Percentiles rank a stretch among this genome's conserved stretches.
Evolutionary conservation across 148 eudicot genomes (phyloP).

Genomic region (Rhododendron ovatum): DNA sequence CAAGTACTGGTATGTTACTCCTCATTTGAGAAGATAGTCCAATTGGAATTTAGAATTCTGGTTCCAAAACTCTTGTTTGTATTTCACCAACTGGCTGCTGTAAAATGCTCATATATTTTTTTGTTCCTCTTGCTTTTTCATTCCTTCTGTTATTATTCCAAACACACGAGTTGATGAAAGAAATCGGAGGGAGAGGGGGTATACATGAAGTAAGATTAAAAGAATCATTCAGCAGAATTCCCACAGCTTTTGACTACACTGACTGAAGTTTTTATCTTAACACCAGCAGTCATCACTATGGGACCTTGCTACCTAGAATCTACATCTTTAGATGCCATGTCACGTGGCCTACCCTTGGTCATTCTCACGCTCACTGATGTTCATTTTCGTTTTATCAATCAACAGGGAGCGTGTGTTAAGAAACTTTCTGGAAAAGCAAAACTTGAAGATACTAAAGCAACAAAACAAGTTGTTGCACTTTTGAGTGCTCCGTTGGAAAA

Average conservation of each 20-base stretch:
- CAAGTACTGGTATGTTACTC: constrained; percentile 83
- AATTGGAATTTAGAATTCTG: background rate
- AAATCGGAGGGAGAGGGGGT: background rate
- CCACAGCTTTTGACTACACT: background rate
- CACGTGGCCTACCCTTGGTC: background rate
- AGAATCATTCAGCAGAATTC: background rate
- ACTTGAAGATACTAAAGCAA: constrained; percentile 86
- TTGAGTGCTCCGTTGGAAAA: constrained; percentile 97
- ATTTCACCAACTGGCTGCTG: background rate
- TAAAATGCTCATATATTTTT: background rate
- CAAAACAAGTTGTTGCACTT: constrained; percentile 96
- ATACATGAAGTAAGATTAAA: background rate
- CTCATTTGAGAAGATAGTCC: background rate
- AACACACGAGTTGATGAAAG: background rate
- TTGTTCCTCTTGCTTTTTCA: background rate
- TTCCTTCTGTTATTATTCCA: constrained; percentile 7
- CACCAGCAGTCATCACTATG: background rate
- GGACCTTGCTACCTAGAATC: background rate
- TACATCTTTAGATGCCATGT: background rate
- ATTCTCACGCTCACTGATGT: background rate
- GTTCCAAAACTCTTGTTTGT: background rate
- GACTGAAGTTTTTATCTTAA: background rate
- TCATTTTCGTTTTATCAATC: background rate
- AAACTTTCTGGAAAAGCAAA: constrained; percentile 79
- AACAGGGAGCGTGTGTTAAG: constrained; percentile 92